Conservation (phyloP, 2,329 filamentous ascomycete genomes). For the Neocucurbitaria cava region DNA sequence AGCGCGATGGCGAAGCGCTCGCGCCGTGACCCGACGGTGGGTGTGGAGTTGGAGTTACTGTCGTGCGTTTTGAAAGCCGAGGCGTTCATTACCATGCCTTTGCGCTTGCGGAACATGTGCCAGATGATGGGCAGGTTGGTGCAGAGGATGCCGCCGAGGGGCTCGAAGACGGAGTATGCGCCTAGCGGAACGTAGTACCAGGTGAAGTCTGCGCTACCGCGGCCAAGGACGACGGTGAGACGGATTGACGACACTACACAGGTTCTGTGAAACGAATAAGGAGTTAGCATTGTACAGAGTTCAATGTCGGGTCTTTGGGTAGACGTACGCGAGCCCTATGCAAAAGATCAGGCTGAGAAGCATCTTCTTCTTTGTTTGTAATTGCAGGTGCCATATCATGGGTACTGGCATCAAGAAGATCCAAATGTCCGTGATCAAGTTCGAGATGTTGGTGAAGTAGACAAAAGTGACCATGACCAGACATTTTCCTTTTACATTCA, state of each 20-base stretch:
- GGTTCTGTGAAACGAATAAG: constrained; percentile 25
- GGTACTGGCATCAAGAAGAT: constrained; percentile 44
- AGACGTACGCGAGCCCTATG: constrained; percentile 42
- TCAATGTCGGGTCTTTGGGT: not conserved
- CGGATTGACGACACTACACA: constrained; percentile 41
- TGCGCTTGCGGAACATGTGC: constrained; percentile 42
- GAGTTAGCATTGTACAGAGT: not conserved
- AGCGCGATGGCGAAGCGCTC: constrained; percentile 28
- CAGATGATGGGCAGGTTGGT: constrained; percentile 45
- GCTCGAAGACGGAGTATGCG: constrained; percentile 44
- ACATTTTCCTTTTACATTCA: constrained; percentile 33
- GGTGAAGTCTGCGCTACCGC: constrained; percentile 39
- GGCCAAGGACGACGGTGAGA: constrained; percentile 40
- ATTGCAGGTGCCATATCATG: constrained; percentile 44
- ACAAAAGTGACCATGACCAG: constrained; percentile 38
- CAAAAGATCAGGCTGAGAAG: constrained; percentile 41
- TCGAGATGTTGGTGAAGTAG: constrained; percentile 46
- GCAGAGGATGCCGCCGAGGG: constrained; percentile 43
- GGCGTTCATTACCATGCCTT: constrained; percentile 17
- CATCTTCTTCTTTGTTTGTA: constrained; percentile 44
- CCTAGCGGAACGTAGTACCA: constrained; percentile 46
- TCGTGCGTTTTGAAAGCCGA: constrained; percentile 24
- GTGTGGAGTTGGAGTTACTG: constrained; percentile 17
- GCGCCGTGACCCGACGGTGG: constrained; percentile 32
- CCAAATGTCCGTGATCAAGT: constrained; percentile 42